Evolutionary conservation across 1,139 yeast genomes (phyloP).

Genomic region (Candida anutae): DNA sequence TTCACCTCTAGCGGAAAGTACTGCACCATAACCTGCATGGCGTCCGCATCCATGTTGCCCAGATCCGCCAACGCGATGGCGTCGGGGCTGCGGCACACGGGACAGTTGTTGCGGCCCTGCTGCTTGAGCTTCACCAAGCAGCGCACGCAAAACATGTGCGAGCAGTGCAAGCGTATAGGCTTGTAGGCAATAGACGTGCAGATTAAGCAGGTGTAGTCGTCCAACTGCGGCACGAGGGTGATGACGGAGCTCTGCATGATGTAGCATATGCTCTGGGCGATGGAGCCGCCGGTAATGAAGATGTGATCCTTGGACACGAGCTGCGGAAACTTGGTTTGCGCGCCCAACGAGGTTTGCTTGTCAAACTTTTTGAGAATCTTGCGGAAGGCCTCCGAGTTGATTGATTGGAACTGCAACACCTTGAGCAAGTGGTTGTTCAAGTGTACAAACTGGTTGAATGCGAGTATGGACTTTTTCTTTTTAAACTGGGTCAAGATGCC

Average conservation of each 20-base stretch:
- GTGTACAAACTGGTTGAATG: slow-evolving; percentile 44
- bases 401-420: slow-evolving; percentile 52
- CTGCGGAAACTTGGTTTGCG: slow-evolving; percentile 40
- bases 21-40: slow-evolving; percentile 45
- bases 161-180: slow-evolving; percentile 57
- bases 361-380: slow-evolving; percentile 71
- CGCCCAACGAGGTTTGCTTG: slow-evolving; percentile 55
- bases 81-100: slow-evolving; percentile 49
- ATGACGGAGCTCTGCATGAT: slow-evolving; percentile 49
- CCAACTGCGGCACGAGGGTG: slow-evolving; percentile 60
- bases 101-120: slow-evolving; percentile 51
- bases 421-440: slow-evolving; percentile 51
- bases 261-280: slow-evolving; percentile 48
- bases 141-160: slow-evolving; percentile 64
- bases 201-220: slow-evolving; percentile 68
- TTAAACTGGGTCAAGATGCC: slow-evolving; percentile 38
- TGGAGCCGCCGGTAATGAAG: slow-evolving; percentile 38
- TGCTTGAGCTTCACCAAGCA: slow-evolving; percentile 63
- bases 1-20: slow-evolving; percentile 65
- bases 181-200: slow-evolving; percentile 64
- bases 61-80: slow-evolving; percentile 56
- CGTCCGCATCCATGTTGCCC: slow-evolving; percentile 47
- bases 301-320: slow-evolving; percentile 39
- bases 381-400: slow-evolving; percentile 55
- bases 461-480: slow-evolving; percentile 37